Conservation (phyloP, 73 alveolate genomes). For the Paramecium bursaria region DNA sequence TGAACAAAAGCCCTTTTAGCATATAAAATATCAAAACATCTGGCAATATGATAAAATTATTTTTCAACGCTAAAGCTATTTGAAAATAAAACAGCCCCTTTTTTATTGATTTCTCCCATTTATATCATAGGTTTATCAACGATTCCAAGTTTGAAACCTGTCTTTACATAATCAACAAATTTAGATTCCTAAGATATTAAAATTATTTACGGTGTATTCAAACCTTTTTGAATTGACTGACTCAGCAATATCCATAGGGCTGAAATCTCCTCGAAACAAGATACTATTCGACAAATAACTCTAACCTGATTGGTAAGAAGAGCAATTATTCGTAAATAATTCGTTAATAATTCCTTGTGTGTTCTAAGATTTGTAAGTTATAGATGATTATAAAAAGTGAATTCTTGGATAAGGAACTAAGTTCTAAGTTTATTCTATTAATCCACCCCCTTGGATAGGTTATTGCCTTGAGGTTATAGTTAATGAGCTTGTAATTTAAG, state of each 20-base stretch:
- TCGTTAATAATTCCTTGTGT: not conserved
- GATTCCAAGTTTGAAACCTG: conserved; percentile 3
- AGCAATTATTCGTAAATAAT: not conserved
- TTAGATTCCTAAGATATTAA: no score
- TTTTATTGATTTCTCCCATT: not conserved
- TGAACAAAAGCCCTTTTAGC: conserved; percentile 64
- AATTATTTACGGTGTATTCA: conserved; percentile 72
- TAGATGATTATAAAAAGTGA: conserved; percentile 20
- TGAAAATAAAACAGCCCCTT: not conserved
- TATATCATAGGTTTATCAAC: not conserved
- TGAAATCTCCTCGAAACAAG: conserved; percentile 83
- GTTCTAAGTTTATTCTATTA: conserved; percentile 1
- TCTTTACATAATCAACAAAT: conserved; percentile 71
- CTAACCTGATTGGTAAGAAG: conserved; percentile 71
- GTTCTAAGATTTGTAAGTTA: not conserved
- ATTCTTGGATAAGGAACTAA: conserved; percentile 78
- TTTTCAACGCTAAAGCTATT: not conserved
- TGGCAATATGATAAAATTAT: not conserved
- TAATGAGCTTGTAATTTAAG: conserved; percentile 41
- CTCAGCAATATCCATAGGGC: conserved; percentile 74
- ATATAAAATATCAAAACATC: conserved; percentile 42
- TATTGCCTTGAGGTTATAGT: not conserved
- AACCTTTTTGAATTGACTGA: conserved; percentile 75
- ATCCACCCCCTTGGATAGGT: not conserved
- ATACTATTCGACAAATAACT: conserved; percentile 83